Conservation (phyloP, 2,329 filamentous ascomycete species). For the Coniochaeta hoffmannii region DNA sequence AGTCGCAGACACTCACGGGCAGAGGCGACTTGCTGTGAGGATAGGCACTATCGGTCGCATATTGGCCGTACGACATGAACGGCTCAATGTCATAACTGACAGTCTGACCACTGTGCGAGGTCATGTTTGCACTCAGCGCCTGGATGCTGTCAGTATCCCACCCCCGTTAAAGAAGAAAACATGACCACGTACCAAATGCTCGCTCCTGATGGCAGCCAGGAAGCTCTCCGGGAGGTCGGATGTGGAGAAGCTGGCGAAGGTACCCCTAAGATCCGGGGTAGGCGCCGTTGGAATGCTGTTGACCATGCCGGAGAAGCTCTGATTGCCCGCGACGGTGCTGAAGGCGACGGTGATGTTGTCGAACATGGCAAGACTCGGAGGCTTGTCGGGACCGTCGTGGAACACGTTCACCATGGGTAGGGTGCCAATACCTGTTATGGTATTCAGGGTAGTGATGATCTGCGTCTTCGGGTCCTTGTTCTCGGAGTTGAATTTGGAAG, state of each 20-base stretch:
- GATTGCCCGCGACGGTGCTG: slow-evolving; percentile 3
- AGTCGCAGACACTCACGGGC: slow-evolving; percentile 15
- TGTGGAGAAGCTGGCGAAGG: slow-evolving; percentile 20
- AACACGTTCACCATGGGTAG: slow-evolving; percentile 15
- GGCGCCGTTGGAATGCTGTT: slow-evolving; percentile 11
- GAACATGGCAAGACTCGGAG: slow-evolving; percentile 15
- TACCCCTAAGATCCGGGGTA: slow-evolving; percentile 13
- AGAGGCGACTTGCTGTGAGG: slow-evolving; percentile 20
- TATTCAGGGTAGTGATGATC: slow-evolving; percentile 19
- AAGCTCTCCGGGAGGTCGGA: slow-evolving; percentile 15
- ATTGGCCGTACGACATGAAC: slow-evolving; percentile 19
- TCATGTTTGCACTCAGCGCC: background rate
- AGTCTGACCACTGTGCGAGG: slow-evolving; percentile 11
- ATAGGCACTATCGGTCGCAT: slow-evolving; percentile 21
- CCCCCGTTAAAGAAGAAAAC: background rate
- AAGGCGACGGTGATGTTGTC: slow-evolving; percentile 10
- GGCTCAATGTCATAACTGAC: slow-evolving; percentile 22
- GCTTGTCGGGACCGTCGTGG: slow-evolving; percentile 20
- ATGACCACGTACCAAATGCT: slow-evolving; percentile 10
- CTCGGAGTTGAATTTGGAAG: slow-evolving; percentile 13
- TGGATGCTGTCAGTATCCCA: background rate
- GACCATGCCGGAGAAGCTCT: slow-evolving; percentile 11
- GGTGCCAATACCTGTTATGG: slow-evolving; percentile 1
- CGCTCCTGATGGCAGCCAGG: slow-evolving; percentile 14
- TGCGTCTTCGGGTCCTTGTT: slow-evolving; percentile 19